Evolutionary conservation across 2,329 filamentous ascomycete genomes (phyloP).

Genomic region (Mycocentrospora acerina): DNA sequence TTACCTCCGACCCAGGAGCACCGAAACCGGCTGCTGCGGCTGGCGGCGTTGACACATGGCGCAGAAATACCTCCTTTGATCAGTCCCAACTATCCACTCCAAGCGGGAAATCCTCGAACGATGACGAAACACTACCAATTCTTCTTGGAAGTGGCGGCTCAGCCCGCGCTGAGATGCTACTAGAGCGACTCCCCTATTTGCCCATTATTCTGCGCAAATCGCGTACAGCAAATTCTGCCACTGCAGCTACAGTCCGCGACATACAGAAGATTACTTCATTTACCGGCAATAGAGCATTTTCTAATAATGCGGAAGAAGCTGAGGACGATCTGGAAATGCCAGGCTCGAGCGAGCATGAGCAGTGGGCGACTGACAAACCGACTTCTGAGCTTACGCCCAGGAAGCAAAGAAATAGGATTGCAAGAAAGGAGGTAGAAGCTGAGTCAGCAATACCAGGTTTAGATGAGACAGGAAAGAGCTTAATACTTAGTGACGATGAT

Average conservation of each 20-base stretch:
- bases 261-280: conserved; percentile 71
- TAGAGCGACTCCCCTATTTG: conserved; percentile 87
- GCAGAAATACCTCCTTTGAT: conserved; percentile 20
- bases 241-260: conserved; percentile 50
- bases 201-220: conserved; percentile 58
- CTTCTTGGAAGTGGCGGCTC: conserved; percentile 63
- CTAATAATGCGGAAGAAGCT: conserved; percentile 34
- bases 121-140: conserved; percentile 17
- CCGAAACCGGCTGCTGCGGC: conserved; percentile 16
- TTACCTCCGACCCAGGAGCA: conserved; percentile 23
- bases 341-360: conserved; percentile 31
- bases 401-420: conserved; percentile 19
- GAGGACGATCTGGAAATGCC: conserved; percentile 32
- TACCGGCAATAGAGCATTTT: conserved; percentile 30
- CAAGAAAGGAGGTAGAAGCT: conserved; percentile 21
- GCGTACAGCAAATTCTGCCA: conserved; percentile 28
- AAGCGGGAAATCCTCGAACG: conserved; percentile 1
- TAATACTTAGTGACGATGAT: conserved; percentile 52
- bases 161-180: conserved; percentile 70
- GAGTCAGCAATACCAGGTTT: conserved; percentile 25
- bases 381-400: conserved; percentile 25
- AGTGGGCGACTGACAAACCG: conserved; percentile 49
- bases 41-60: conserved; percentile 47
- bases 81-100: conserved; percentile 8
- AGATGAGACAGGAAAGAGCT: conserved; percentile 29